Conservation (phyloP, 139 green algal genomes). For the Nannochloris sp. region DNA sequence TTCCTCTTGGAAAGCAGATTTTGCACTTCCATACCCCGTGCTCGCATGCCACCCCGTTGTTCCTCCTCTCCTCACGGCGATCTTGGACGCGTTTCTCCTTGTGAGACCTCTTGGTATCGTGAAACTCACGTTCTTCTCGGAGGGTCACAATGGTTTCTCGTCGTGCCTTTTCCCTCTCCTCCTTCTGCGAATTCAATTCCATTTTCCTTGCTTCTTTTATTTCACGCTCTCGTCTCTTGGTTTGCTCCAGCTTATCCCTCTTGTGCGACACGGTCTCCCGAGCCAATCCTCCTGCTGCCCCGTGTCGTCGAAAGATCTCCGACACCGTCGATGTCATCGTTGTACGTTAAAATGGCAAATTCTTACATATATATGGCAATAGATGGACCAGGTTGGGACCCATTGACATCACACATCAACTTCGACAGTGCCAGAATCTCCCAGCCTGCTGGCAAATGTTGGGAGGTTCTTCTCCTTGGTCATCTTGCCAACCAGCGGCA, state of each 20-base stretch:
- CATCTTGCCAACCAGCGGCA: constrained; percentile 37
- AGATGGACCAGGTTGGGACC: too few species aligned
- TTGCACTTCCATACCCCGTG: constrained; percentile 29
- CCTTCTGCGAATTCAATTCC: constrained; percentile 4
- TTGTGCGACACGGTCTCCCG: neutral
- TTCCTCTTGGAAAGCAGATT: constrained; percentile 31
- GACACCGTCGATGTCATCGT: neutral
- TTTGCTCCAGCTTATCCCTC: constrained; percentile 39
- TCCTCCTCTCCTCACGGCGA: constrained; percentile 7
- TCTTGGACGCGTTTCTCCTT: too few species aligned
- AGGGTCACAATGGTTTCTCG: constrained; percentile 32
- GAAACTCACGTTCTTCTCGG: constrained; percentile 20
- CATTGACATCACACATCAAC: constrained; percentile 29
- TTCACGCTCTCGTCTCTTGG: constrained; percentile 34
- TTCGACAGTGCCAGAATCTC: constrained; percentile 45
- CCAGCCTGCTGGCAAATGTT: constrained; percentile 46
- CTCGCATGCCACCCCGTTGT: constrained; percentile 25
- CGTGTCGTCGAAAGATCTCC: neutral
- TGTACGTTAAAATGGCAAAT: too few species aligned
- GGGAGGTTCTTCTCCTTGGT: constrained; percentile 48
- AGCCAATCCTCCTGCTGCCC: neutral
- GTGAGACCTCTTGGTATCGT: constrained; percentile 21
- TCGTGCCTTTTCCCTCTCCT: constrained; percentile 1
- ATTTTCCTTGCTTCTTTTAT: constrained; percentile 27
- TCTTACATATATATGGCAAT: too few species aligned